A percentile compares a stretch with the other conserved stretches of the same genome.
These are phyloP conservation scores for Cyberlindnera suaveolens DNA, from an alignment of 805 yeast genomes.

Conservation along the genomic window DNA sequence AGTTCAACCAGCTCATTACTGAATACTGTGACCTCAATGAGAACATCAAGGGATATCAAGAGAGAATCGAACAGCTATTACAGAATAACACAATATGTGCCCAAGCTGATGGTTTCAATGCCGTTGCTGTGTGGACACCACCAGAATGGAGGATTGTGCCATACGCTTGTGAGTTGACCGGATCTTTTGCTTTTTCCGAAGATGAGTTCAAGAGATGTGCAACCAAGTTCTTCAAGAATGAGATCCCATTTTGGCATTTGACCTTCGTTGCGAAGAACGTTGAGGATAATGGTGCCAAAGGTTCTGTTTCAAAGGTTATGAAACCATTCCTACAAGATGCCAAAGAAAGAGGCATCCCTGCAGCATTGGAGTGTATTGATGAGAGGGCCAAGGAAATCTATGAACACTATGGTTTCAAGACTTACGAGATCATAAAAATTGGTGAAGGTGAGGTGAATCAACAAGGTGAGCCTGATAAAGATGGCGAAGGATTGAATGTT, in stretches of 20 bases:
- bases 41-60: conserved; percentile 11
- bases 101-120: conserved; percentile 8
- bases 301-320: conserved; percentile 14
- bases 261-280: conserved; percentile 12
- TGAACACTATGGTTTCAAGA: conserved; percentile 16
- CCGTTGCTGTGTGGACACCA: conserved; percentile 20
- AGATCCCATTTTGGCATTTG: conserved; percentile 14
- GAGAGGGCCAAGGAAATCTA: conserved; percentile 15
- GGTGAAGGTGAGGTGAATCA: conserved; percentile 10
- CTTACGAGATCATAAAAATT: conserved; percentile 6
- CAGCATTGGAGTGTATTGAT: conserved; percentile 15
- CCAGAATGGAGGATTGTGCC: conserved; percentile 13
- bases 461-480: conserved; percentile 9
- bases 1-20: conserved; percentile 13
- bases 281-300: conserved; percentile 3
- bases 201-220: conserved; percentile 6
- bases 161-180: conserved; percentile 5
- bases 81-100: conserved; percentile 9
- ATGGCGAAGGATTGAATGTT: conserved; percentile 10
- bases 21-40: conserved; percentile 7
- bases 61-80: conserved; percentile 11
- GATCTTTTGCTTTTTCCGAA: conserved; percentile 4
- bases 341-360: conserved; percentile 9
- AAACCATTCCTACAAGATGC: conserved; percentile 17
- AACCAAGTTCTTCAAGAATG: conserved; percentile 5